Evolutionary conservation across 2,329 filamentous ascomycete species (phyloP), one percentile per base, ranked within the genome.

Genomic region (Claviceps paspali): DNA sequence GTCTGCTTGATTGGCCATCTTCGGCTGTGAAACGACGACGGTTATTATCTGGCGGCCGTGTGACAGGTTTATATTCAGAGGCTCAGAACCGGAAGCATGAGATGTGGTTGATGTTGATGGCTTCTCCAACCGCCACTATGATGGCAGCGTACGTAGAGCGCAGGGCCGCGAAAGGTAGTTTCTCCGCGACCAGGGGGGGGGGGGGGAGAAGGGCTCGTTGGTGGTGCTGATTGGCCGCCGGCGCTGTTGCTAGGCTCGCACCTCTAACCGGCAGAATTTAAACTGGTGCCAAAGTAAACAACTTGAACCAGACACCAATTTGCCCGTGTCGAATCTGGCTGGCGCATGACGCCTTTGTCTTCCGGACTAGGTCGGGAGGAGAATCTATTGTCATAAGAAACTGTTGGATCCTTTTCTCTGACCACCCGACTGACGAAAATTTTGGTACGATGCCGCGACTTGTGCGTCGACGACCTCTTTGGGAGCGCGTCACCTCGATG

Each of bases 401-500:
- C n/a, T n/a, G n/a, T n/a, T 14, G 1, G 8, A 19, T 7, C 24
- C 19, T 35, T 31, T 12, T 32, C 21, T 22, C n/a, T 18, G 27
- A 17, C 24, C 21, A 18, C 5, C 28, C 27, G 12, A 10, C 14
- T 22, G 14, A 28, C 28, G 17, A 24, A 38, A 22, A 8, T 15
- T 11, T 38, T 22, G 38, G 41, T 44, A 76, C 47, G 43, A 70
- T 74, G 64, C 85, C 86, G 49, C 78, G 79, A 51, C 72, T 94
- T 43, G 77, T 98, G 48, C 85, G 91, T 54, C 78, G 76, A 50
- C 76, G 75, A 54, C 79, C 91, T 55, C 70, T 94, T 47, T 55
- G 63, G 22, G 81, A 96, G 68, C 83, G 88, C 56, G 70, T 96
- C 56, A 76, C 76, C 54, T 70, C 82, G 39, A 76, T 76, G 56